Percentiles rank a stretch among this genome's conserved stretches.
Conservation (phyloP, 768 basidiomycete species). For the Kockovaella imperatae region DNA sequence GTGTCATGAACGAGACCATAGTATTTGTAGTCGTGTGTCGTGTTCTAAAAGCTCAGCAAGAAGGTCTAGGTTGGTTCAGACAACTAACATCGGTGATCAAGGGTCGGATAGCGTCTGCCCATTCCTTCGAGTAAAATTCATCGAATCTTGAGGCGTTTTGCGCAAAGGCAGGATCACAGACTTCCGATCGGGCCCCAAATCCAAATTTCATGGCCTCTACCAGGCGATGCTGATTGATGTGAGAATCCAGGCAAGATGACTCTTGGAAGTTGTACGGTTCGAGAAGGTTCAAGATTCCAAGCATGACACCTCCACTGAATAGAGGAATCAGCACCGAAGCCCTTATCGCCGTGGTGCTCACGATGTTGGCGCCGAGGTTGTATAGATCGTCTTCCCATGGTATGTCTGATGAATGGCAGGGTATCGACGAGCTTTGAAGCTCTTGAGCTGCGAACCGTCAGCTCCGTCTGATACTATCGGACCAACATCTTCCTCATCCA, state of each 20-base stretch:
- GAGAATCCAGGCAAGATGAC: constrained; percentile 7
- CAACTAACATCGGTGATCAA: constrained; percentile 75
- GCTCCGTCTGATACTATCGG: background rate
- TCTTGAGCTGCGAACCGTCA: constrained; percentile 47
- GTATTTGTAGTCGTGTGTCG: constrained; percentile 70
- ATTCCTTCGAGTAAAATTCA: constrained; percentile 52
- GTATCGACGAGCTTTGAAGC: constrained; percentile 61
- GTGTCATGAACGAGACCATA: constrained; percentile 77
- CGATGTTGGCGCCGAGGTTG: constrained; percentile 67
- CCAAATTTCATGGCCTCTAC: constrained; percentile 82
- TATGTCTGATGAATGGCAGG: constrained; percentile 73
- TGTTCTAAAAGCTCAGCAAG: constrained; percentile 52
- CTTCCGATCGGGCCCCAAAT: constrained; percentile 58
- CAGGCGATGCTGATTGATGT: constrained; percentile 65
- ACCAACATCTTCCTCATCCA: constrained; percentile 60
- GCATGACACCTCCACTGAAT: constrained; percentile 68
- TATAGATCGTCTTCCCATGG: constrained; percentile 69
- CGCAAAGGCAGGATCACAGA: constrained; percentile 69
- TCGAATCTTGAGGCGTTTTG: constrained; percentile 54
- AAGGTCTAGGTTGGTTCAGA: background rate
- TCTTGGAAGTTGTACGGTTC: constrained; percentile 55
- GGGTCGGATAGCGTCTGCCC: constrained; percentile 53
- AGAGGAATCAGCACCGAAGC: background rate
- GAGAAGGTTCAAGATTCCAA: constrained; percentile 84
- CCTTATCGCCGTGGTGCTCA: constrained; percentile 7